Conservation (phyloP, 2,329 filamentous ascomycete genomes). For the Sphaceloma murrayae region DNA sequence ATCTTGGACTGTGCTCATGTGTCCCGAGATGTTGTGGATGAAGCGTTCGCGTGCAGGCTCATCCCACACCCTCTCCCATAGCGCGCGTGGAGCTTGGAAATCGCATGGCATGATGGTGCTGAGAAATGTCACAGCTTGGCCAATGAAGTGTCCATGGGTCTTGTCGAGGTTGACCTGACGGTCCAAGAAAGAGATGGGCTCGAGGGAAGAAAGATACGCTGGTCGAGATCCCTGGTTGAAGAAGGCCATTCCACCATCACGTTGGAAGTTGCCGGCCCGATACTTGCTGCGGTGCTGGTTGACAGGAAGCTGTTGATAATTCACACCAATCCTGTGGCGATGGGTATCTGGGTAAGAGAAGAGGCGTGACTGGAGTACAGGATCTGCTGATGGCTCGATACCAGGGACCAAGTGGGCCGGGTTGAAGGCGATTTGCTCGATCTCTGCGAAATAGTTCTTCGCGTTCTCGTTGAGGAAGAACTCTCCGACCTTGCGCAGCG, state of each 20-base stretch:
- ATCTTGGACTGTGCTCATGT: slow-evolving; percentile 50
- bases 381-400: slow-evolving; percentile 60
- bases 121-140: slow-evolving; percentile 42
- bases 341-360: slow-evolving; percentile 63
- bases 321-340: slow-evolving; percentile 47
- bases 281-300: slow-evolving; percentile 48
- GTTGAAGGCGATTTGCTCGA: slow-evolving; percentile 61
- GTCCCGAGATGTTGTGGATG: slow-evolving; percentile 50
- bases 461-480: slow-evolving; percentile 46
- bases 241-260: slow-evolving; percentile 62
- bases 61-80: slow-evolving; percentile 55
- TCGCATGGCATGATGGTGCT: slow-evolving; percentile 45
- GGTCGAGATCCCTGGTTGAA: slow-evolving; percentile 54
- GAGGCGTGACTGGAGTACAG: slow-evolving; percentile 58
- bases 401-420: slow-evolving; percentile 58
- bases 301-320: slow-evolving; percentile 51
- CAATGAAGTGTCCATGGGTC: slow-evolving; percentile 42
- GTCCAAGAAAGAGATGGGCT: slow-evolving; percentile 42
- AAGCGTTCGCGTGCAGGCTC: slow-evolving; percentile 49
- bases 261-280: slow-evolving; percentile 55
- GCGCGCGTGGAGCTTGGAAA: slow-evolving; percentile 46
- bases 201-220: slow-evolving; percentile 46
- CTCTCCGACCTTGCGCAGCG: slow-evolving; percentile 45
- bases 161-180: slow-evolving; percentile 41
- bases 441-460: slow-evolving; percentile 55